These are phyloP conservation scores for Hypoxylon fragiforme DNA, from an alignment of 495 filamentous ascomycete genomes.

Conservation along the genomic window DNA sequence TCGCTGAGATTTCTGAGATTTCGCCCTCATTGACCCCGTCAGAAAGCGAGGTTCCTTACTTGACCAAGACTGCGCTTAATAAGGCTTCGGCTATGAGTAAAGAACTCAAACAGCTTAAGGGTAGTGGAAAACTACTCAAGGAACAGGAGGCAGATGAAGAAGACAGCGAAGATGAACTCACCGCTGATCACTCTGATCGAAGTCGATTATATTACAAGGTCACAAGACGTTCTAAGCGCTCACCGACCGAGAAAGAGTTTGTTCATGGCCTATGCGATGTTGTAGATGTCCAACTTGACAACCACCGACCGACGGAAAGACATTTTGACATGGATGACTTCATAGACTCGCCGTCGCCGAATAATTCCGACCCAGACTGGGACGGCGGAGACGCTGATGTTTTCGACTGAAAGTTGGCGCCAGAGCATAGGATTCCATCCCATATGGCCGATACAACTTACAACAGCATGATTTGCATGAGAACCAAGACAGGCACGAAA, in stretches of 20 bases:
- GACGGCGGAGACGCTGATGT: slow-evolving; percentile 54
- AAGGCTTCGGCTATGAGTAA: slow-evolving; percentile 20
- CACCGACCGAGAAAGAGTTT: slow-evolving; percentile 33
- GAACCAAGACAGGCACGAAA: neutral
- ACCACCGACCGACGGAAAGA: slow-evolving; percentile 74
- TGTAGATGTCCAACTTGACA: slow-evolving; percentile 81
- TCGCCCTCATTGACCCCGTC: slow-evolving; percentile 38
- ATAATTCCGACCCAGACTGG: slow-evolving; percentile 75
- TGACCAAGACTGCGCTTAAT: slow-evolving; percentile 11
- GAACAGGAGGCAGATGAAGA: slow-evolving; percentile 34
- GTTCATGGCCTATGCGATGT: slow-evolving; percentile 79
- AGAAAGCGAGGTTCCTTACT: slow-evolving; percentile 25
- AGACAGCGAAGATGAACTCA: slow-evolving; percentile 37
- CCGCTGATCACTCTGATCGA: slow-evolving; percentile 10
- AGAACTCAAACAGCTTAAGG: slow-evolving; percentile 22
- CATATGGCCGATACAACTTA: neutral
- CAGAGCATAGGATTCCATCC: neutral
- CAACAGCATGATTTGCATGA: slow-evolving; percentile 8
- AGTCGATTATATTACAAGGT: slow-evolving; percentile 14
- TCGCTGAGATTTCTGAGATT: slow-evolving; percentile 24
- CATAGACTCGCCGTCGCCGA: slow-evolving; percentile 68
- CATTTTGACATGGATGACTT: slow-evolving; percentile 79
- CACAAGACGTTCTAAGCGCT: slow-evolving; percentile 5
- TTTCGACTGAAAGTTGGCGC: slow-evolving; percentile 8
- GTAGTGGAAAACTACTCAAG: slow-evolving; percentile 20